phyloP scores from a whole-genome alignment of 1,284 basidiomycete species.

The Rhodotorula sp. region DNA sequence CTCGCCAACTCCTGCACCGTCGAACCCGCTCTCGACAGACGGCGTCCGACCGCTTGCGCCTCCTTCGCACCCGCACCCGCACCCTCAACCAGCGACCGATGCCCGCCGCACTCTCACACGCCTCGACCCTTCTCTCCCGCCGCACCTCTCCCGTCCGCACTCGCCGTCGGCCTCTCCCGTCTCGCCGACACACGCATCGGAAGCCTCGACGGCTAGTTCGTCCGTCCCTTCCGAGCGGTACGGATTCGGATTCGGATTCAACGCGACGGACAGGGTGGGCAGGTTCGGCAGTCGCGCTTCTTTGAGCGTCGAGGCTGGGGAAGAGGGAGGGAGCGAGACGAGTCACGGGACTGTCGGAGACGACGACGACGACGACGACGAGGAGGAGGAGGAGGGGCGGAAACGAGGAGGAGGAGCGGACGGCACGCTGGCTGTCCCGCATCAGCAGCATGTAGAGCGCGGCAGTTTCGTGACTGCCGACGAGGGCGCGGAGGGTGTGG shows the following conservation, averaged over 20 bases:
- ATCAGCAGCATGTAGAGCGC: too few relatives aligned
- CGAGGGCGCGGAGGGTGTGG: neutral
- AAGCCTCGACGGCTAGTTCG: neutral
- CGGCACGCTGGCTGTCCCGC: too few relatives aligned
- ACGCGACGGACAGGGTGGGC: neutral
- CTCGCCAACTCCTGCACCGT: neutral
- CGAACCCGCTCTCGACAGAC: neutral
- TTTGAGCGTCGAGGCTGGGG: neutral
- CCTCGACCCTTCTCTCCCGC: neutral
- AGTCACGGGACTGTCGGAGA: constrained; percentile 3
- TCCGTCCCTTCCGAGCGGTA: neutral
- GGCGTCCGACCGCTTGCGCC: neutral
- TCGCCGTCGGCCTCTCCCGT: neutral
- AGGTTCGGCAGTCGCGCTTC: too few relatives aligned
- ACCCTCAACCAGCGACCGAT: neutral
- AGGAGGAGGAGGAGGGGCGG: neutral
- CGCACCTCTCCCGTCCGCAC: neutral
- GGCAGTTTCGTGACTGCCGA: too few relatives aligned
- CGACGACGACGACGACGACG: neutral
- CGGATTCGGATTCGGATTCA: neutral
- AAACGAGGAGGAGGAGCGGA: neutral
- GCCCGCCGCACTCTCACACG: neutral
- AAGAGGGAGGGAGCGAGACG: constrained; percentile 3
- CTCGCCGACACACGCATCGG: neutral
- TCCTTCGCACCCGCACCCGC: neutral